Conservation (phyloP, 2,329 filamentous ascomycete species). For the Alternaria solani region DNA sequence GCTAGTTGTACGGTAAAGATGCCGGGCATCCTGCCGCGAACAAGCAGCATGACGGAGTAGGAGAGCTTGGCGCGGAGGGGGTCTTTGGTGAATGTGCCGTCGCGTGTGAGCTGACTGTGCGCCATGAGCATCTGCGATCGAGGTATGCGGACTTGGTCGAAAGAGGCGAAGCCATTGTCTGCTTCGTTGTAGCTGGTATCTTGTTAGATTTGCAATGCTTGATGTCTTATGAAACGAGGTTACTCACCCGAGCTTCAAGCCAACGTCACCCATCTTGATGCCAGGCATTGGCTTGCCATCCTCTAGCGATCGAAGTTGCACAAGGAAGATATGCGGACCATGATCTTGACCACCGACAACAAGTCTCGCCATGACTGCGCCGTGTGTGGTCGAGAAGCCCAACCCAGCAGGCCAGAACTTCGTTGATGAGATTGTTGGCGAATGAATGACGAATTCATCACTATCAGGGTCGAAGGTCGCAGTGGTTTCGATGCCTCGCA, state of each 20-base stretch:
- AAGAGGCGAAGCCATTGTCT: conserved; percentile 61
- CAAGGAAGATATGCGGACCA: conserved; percentile 60
- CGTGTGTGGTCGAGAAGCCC: conserved; percentile 27
- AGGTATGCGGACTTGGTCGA: conserved; percentile 56
- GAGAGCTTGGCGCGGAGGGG: conserved; percentile 54
- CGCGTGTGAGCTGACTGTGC: conserved; percentile 55
- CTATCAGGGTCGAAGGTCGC: conserved; percentile 55
- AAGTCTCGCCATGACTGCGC: conserved; percentile 59
- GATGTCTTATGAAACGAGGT: background rate
- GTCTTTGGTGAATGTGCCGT: conserved; percentile 55
- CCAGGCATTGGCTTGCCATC: conserved; percentile 57
- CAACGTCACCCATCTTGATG: conserved; percentile 60
- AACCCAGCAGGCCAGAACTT: conserved; percentile 32
- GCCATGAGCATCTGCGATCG: conserved; percentile 59
- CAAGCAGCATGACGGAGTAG: conserved; percentile 58
- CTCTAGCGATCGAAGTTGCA: conserved; percentile 56
- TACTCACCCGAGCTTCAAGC: conserved; percentile 51
- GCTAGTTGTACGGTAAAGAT: conserved; percentile 60
- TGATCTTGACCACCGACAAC: conserved; percentile 48
- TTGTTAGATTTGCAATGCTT: conserved; percentile 29
- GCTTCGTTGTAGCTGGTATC: conserved; percentile 53
- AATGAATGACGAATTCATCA: conserved; percentile 58
- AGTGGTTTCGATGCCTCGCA: conserved; percentile 57
- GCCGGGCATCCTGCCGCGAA: conserved; percentile 53
- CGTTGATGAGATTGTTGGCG: conserved; percentile 52